Percentiles rank a stretch among this genome's conserved stretches.
Evolutionary conservation across 2,329 filamentous ascomycete species (phyloP).

Genomic region (Grosmannia penicillata): DNA sequence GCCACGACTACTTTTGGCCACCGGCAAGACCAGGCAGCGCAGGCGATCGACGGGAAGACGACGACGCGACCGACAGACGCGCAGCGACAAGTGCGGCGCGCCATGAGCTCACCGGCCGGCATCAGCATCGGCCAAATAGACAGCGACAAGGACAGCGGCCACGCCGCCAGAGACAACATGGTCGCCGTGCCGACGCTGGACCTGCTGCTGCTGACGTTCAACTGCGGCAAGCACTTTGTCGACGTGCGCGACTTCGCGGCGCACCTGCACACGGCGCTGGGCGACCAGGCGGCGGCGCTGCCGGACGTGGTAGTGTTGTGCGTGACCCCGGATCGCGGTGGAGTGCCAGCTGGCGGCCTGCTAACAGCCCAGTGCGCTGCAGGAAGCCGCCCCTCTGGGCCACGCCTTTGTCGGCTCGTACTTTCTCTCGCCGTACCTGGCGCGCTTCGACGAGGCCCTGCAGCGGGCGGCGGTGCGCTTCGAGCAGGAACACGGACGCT

Average conservation of each 20-base stretch:
- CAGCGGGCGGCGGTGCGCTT: slow-evolving; percentile 45
- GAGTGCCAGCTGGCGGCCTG: not conserved
- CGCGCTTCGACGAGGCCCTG: slow-evolving; percentile 55
- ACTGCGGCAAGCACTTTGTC: slow-evolving; percentile 63
- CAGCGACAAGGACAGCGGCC: not conserved
- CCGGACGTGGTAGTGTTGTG: slow-evolving; percentile 44
- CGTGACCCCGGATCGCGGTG: slow-evolving; percentile 15
- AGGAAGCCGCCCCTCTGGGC: slow-evolving; percentile 78
- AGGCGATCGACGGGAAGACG: no score
- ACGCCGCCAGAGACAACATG: slow-evolving; percentile 14
- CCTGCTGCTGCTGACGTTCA: slow-evolving; percentile 75
- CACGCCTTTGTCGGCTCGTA: slow-evolving; percentile 76
- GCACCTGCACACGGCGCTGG: slow-evolving; percentile 50
- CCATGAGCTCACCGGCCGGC: no score
- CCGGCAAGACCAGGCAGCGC: no score
- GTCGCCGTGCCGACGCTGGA: slow-evolving; percentile 37
- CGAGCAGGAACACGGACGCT: not conserved
- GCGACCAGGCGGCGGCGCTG: slow-evolving; percentile 20
- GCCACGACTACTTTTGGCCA: no score
- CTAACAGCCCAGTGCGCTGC: slow-evolving; percentile 48
- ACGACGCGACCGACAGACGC: no score
- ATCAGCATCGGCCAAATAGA: no score
- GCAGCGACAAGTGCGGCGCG: no score
- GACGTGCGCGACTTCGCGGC: slow-evolving; percentile 55
- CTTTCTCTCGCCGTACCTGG: slow-evolving; percentile 62